Conservation (phyloP, 2,329 filamentous ascomycete genomes). For the Diaporthe citriasiana region DNA sequence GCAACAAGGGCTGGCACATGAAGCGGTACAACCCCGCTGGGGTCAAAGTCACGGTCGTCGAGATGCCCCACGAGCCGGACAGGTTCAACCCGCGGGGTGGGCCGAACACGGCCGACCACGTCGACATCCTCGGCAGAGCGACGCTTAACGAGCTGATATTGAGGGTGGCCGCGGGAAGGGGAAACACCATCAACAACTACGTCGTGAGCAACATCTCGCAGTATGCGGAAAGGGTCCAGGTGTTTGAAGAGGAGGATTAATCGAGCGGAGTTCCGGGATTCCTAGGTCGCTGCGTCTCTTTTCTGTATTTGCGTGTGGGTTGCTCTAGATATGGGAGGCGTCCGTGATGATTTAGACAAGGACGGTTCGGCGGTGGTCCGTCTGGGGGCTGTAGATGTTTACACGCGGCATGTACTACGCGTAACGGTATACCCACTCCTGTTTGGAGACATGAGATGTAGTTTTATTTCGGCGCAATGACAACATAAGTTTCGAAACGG, state of each 20-base stretch:
- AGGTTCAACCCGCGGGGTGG: constrained; percentile 86
- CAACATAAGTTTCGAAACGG: neutral
- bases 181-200: constrained; percentile 81
- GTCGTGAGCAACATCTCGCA: constrained; percentile 85
- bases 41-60: constrained; percentile 84
- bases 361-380: neutral
- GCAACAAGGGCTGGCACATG: constrained; percentile 92
- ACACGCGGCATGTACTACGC: constrained; percentile 23
- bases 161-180: constrained; percentile 86
- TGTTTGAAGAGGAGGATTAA: constrained; percentile 74
- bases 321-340: constrained; percentile 11
- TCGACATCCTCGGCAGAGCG: constrained; percentile 92
- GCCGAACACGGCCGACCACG: constrained; percentile 85
- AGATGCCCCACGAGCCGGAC: constrained; percentile 98
- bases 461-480: constrained; percentile 5
- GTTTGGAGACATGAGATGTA: constrained; percentile 22
- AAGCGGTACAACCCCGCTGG: constrained; percentile 93
- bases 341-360: neutral
- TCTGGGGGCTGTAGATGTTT: constrained; percentile 6
- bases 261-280: neutral
- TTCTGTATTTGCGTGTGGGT: neutral
- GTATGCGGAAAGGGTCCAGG: constrained; percentile 86
- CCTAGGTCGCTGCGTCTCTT: neutral
- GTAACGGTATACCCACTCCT: constrained; percentile 37
- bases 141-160: constrained; percentile 93